Conservation (phyloP, 2,329 filamentous ascomycete genomes). For the Fusarium musae region DNA sequence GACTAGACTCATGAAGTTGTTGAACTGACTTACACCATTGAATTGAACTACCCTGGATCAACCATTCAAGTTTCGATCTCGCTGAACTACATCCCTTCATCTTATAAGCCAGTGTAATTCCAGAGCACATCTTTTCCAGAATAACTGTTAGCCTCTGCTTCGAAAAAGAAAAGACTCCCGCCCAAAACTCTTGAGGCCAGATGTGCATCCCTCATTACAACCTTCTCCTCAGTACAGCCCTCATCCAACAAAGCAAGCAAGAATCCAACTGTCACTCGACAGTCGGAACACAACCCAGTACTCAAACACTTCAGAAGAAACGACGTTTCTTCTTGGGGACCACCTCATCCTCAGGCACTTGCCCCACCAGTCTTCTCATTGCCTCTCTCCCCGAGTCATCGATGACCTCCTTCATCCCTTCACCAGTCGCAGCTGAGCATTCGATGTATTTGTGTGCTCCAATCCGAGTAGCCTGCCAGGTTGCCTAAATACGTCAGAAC, state of each 20-base stretch:
- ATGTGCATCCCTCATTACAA: background rate
- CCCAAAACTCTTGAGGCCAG: background rate
- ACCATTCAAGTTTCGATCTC: background rate
- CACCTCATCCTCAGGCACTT: constrained; percentile 1
- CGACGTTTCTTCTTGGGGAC: constrained; percentile 33
- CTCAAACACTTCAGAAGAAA: constrained; percentile 17
- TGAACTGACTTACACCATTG: background rate
- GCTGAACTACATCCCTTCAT: background rate
- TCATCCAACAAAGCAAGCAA: background rate
- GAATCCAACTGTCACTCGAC: background rate
- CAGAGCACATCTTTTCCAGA: background rate
- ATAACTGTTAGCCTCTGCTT: background rate
- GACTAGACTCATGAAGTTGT: too few species aligned
- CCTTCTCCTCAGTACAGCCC: fast-evolving
- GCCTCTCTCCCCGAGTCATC: constrained; percentile 44
- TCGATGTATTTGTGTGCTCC: constrained; percentile 48
- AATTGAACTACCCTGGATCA: background rate
- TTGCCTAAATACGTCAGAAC: constrained; percentile 40
- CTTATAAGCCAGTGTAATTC: background rate
- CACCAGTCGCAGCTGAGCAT: constrained; percentile 51
- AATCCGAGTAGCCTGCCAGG: constrained; percentile 48
- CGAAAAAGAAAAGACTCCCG: background rate
- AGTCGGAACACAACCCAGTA: background rate
- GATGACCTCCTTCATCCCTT: constrained; percentile 49
- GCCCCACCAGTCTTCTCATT: constrained; percentile 26